These are phyloP conservation scores for Pichia gijzeniarum DNA, from an alignment of 805 yeast species.

Conservation along the genomic window DNA sequence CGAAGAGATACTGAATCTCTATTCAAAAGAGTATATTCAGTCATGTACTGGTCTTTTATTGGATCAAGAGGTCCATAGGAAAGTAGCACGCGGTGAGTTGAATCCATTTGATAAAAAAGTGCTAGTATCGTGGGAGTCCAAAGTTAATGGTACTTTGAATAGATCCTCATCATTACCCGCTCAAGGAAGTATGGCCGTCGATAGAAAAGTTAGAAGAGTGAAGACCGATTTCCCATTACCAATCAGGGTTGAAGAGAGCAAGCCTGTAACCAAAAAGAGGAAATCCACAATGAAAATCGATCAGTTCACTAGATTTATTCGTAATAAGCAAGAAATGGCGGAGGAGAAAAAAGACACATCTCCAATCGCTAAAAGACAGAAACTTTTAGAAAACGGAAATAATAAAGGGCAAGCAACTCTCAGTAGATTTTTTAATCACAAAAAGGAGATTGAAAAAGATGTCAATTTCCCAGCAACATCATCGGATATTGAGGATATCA, in stretches of 20 bases:
- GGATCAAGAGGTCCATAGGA: conserved; percentile 41
- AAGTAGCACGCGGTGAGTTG: conserved; percentile 57
- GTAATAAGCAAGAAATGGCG: not conserved
- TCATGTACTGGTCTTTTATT: conserved; percentile 42
- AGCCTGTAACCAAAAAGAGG: conserved; percentile 9
- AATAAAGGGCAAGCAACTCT: conserved; percentile 9
- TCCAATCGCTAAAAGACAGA: conserved; percentile 24
- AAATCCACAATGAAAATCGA: conserved; percentile 21
- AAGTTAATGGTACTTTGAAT: conserved; percentile 15
- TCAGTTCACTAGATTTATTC: conserved; percentile 16
- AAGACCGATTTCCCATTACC: conserved; percentile 2
- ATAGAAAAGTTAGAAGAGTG: conserved; percentile 2
- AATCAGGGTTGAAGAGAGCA: not conserved
- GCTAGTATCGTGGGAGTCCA: conserved; percentile 43
- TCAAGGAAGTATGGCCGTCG: too few species aligned
- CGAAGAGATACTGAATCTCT: conserved; percentile 28
- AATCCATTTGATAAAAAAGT: conserved; percentile 55
- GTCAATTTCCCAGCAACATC: conserved; percentile 6
- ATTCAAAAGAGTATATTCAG: conserved; percentile 18
- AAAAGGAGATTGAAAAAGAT: not conserved
- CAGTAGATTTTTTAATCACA: conserved; percentile 18
- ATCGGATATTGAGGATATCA: conserved; percentile 12
- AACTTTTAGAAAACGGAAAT: conserved; percentile 17
- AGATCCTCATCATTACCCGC: conserved; percentile 8
- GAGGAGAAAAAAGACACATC: conserved; percentile 10